Percentiles rank a stretch among this genome's conserved stretches.
Evolutionary conservation across 2,329 filamentous ascomycete genomes (phyloP).

Genomic region (Fusarium metavorans): DNA sequence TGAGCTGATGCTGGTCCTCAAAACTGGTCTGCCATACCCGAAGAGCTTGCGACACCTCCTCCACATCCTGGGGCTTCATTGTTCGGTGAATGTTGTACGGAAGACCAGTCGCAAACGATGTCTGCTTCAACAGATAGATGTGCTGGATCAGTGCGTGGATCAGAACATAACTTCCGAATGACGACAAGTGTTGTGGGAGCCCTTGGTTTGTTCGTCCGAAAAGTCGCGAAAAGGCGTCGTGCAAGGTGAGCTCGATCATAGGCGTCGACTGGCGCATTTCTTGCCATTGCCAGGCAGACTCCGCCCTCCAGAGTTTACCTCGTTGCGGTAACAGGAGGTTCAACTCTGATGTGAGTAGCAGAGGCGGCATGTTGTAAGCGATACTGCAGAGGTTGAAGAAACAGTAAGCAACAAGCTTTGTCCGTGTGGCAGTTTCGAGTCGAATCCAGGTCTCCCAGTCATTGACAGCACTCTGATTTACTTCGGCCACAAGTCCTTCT

Average conservation of each 20-base stretch:
- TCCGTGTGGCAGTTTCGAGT: slow-evolving; percentile 67
- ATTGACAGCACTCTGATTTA: slow-evolving; percentile 56
- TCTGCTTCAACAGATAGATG: slow-evolving; percentile 76
- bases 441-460: slow-evolving; percentile 73
- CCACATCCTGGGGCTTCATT: slow-evolving; percentile 66
- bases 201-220: slow-evolving; percentile 64
- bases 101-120: slow-evolving; percentile 62
- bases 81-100: slow-evolving; percentile 64
- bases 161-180: slow-evolving; percentile 76
- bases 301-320: slow-evolving; percentile 68
- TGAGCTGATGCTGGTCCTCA: slow-evolving; percentile 65
- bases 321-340: slow-evolving; percentile 66
- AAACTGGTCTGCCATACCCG: slow-evolving; percentile 70
- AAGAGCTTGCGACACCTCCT: slow-evolving; percentile 67
- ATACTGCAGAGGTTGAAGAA: slow-evolving; percentile 74
- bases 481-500: slow-evolving; percentile 64
- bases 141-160: slow-evolving; percentile 80
- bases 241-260: slow-evolving; percentile 64
- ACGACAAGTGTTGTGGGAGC: slow-evolving; percentile 64
- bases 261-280: slow-evolving; percentile 65
- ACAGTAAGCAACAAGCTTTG: slow-evolving; percentile 70
- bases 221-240: slow-evolving; percentile 67
- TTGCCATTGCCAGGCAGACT: slow-evolving; percentile 70
- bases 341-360: slow-evolving; percentile 70
- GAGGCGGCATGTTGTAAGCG: slow-evolving; percentile 70